A percentile compares a stretch with the other conserved stretches of the same genome.
Evolutionary conservation across 2,329 filamentous ascomycete genomes (phyloP).

Genomic region (Plectosphaerella plurivora): DNA sequence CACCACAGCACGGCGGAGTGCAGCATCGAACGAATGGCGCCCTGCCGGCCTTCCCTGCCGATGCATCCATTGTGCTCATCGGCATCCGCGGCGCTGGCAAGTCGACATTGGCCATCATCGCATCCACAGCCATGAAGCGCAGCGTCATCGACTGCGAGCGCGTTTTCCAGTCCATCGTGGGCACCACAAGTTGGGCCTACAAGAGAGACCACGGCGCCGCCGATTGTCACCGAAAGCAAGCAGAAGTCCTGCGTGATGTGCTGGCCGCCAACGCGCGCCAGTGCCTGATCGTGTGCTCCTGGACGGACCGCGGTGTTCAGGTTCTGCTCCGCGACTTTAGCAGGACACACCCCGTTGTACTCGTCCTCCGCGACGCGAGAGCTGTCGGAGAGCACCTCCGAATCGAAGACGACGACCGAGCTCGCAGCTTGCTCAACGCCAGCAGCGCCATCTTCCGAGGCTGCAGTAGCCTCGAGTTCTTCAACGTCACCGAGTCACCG

Average conservation of each 20-base stretch:
- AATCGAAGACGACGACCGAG: conserved; percentile 49
- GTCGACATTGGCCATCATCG: conserved; percentile 70
- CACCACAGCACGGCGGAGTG: not conserved
- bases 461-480: conserved; percentile 73
- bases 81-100: conserved; percentile 73
- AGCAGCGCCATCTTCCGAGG: conserved; percentile 56
- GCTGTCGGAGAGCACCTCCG: conserved; percentile 61
- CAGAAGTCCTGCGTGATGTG: conserved; percentile 55
- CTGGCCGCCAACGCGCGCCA: conserved; percentile 54
- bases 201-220: conserved; percentile 57
- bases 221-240: conserved; percentile 61
- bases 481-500: conserved; percentile 61
- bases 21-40: conserved; percentile 7
- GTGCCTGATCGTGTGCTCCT: conserved; percentile 68
- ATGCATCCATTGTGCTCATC: conserved; percentile 69
- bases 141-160: conserved; percentile 66
- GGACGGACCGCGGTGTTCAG: conserved; percentile 62
- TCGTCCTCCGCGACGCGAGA: conserved; percentile 60
- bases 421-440: conserved; percentile 53
- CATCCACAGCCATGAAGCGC: conserved; percentile 64
- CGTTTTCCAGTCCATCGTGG: conserved; percentile 60
- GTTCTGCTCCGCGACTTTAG: conserved; percentile 57
- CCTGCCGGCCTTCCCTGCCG: conserved; percentile 17
- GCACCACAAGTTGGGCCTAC: conserved; percentile 57
- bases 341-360: conserved; percentile 64